Conservation (phyloP, 2,329 filamentous ascomycete genomes). For the Colletotrichum sp. region DNA sequence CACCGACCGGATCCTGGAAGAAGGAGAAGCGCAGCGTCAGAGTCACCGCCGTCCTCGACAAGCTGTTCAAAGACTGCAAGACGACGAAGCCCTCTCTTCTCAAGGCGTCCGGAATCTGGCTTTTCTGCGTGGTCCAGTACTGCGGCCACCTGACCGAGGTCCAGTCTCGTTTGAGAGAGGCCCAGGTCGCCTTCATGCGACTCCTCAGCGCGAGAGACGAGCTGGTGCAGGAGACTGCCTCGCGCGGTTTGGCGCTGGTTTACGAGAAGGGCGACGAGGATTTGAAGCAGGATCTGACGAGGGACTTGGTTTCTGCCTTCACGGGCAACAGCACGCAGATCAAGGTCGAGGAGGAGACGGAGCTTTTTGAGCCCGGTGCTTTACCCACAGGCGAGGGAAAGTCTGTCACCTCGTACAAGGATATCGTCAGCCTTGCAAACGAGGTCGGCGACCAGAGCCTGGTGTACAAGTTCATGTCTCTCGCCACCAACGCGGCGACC, state of each 20-base stretch:
- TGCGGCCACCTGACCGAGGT: constrained; percentile 81
- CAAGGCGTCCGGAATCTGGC: constrained; percentile 94
- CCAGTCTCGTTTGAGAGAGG: constrained; percentile 75
- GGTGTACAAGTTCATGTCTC: constrained; percentile 98
- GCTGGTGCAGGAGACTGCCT: constrained; percentile 94
- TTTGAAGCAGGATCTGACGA: constrained; percentile 82
- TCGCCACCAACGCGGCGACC: constrained; percentile 93
- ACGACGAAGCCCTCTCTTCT: constrained; percentile 87
- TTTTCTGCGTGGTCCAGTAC: constrained; percentile 89
- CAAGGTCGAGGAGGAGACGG: constrained; percentile 88
- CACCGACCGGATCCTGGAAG: constrained; percentile 48
- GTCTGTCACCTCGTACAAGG: constrained; percentile 94
- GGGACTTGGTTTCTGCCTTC: constrained; percentile 87
- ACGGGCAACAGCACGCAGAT: constrained; percentile 77
- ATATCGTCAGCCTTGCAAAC: constrained; percentile 93
- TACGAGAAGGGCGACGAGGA: constrained; percentile 89
- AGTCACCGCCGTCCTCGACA: constrained; percentile 62
- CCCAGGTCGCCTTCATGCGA: constrained; percentile 86
- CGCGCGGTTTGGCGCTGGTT: constrained; percentile 86
- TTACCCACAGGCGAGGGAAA: constrained; percentile 88
- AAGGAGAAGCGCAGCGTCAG: constrained; percentile 8
- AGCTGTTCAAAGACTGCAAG: constrained; percentile 78
- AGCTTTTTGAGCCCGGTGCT: constrained; percentile 90
- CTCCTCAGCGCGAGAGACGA: constrained; percentile 90
- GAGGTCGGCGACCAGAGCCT: constrained; percentile 95